These are phyloP conservation scores for Arthrobotrys sphaeroides DNA, from an alignment of 2,329 filamentous ascomycete species.

Conservation along the genomic window DNA sequence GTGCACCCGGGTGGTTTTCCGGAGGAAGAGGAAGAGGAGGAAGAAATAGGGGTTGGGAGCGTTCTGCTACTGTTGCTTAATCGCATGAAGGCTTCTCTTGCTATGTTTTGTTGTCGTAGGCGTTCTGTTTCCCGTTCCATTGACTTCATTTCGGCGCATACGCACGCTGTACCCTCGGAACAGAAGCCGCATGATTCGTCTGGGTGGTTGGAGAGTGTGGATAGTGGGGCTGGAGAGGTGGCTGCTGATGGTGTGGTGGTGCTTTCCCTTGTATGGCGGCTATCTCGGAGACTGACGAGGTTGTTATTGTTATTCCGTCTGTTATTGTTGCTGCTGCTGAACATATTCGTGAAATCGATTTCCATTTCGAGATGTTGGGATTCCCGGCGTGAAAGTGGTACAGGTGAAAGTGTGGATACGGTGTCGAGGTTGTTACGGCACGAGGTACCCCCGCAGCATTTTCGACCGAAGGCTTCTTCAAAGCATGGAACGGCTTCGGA, in stretches of 20 bases:
- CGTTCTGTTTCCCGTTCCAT: constrained; percentile 55
- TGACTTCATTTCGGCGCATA: constrained; percentile 74
- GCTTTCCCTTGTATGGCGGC: not conserved
- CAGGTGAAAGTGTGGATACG: constrained; percentile 39
- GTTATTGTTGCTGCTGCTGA: constrained; percentile 32
- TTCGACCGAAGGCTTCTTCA: constrained; percentile 50
- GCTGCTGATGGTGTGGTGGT: constrained; percentile 57
- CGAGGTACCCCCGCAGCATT: constrained; percentile 45
- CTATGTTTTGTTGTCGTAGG: constrained; percentile 38
- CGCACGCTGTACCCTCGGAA: constrained; percentile 80
- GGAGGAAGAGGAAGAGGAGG: constrained; percentile 59
- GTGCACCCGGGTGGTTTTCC: constrained; percentile 65
- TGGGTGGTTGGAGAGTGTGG: constrained; percentile 59
- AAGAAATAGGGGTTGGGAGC: constrained; percentile 59
- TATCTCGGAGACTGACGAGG: not conserved
- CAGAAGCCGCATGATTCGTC: constrained; percentile 84
- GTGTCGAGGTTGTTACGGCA: constrained; percentile 45
- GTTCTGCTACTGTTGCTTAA: constrained; percentile 62
- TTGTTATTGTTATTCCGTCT: constrained; percentile 26
- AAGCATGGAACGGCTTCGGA: constrained; percentile 48
- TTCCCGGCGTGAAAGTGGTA: constrained; percentile 26
- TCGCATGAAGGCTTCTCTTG: constrained; percentile 53
- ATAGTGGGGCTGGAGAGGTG: constrained; percentile 68
- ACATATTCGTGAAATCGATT: constrained; percentile 73
- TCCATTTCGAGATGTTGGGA: constrained; percentile 65